phyloP scores from a whole-genome alignment of 495 filamentous ascomycete genomes.

The Jackrogersella minutella region DNA sequence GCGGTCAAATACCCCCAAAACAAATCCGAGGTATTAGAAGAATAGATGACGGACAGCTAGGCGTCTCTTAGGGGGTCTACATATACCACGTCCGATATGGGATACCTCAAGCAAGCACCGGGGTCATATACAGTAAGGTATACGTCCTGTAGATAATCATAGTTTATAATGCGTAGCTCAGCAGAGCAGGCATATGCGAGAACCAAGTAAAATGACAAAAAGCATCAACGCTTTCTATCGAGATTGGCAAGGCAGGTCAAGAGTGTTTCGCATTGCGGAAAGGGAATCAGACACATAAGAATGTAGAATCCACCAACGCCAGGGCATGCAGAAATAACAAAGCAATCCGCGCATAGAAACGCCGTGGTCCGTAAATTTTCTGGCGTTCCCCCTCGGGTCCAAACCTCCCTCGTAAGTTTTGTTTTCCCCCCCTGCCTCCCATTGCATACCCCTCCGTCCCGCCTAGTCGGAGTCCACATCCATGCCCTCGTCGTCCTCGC shows the following conservation, averaged over 20 bases:
- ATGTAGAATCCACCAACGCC: slow-evolving; percentile 33
- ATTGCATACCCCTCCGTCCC: not conserved
- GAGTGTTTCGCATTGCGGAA: slow-evolving; percentile 13
- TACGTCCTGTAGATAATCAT: not conserved
- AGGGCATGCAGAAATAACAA: slow-evolving; percentile 33
- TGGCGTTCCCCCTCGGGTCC: not conserved
- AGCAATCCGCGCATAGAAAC: slow-evolving; percentile 27
- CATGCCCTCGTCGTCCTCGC: slow-evolving; percentile 63
- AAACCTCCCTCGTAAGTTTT: not conserved
- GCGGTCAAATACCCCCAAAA: not conserved
- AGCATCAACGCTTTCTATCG: not conserved
- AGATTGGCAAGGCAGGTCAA: not conserved
- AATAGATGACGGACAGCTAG: not conserved
- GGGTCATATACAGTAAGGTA: too few relatives aligned
- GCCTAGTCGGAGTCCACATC: slow-evolving; percentile 67
- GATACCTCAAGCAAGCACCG: too few relatives aligned
- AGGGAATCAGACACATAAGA: slow-evolving; percentile 14
- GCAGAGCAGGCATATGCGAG: too few relatives aligned
- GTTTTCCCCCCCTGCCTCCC: too few relatives aligned
- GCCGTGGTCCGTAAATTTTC: slow-evolving; percentile 22
- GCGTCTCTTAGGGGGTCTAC: not conserved
- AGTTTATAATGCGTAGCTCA: not conserved
- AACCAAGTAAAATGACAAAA: not conserved
- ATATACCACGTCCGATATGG: not conserved
- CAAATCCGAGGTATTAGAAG: too few relatives aligned